Evolutionary conservation across 805 yeast species (phyloP), one percentile per base, ranked within the genome.

Genomic region (Kazachstania africana): DNA sequence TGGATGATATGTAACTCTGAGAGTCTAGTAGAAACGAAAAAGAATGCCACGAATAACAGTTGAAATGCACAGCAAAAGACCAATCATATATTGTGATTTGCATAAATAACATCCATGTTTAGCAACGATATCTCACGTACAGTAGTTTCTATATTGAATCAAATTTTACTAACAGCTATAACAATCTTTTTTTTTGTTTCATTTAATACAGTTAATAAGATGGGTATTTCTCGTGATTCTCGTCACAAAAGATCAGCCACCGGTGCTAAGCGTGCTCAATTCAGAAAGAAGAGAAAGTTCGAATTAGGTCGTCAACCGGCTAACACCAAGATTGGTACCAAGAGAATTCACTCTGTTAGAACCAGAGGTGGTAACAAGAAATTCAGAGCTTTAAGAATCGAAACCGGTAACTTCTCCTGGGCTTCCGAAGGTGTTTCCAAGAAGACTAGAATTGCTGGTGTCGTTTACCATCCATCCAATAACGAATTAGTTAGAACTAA

Each of bases 161-260:
- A n/a, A n/a, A n/a, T n/a, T n/a, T n/a, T n/a, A n/a, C n/a, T n/a
- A n/a, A n/a, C n/a, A n/a, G n/a, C n/a, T n/a, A n/a, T n/a, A n/a
- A n/a, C n/a, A n/a, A n/a, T n/a, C n/a, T n/a, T n/a, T n/a, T n/a
- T n/a, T n/a, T n/a, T n/a, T n/a, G n/a, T n/a, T n/a, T n/a, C n/a
- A n/a, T n/a, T n/a, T n/a, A n/a, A n/a, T n/a, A n/a, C n/a, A n/a
- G n/a, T n/a, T n/a, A n/a, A n/a, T n/a, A 80, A 67, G 68, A 88
- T 88, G 98, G 97, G 98, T 87, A 88, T 88, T 81, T 85, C 97
- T 71, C 88, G 98, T 78, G 97, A 91, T 78, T 88, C 98, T 70
- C 95, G 96, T 75, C 98, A 91, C 87, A 88, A 88, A 83, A 93
- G 98, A 72, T 72, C 96, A 60, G 94, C 93, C 70, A 87, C 98